Conservation (phyloP, 495 filamentous ascomycete genomes). For the Xylaria telfairii region DNA sequence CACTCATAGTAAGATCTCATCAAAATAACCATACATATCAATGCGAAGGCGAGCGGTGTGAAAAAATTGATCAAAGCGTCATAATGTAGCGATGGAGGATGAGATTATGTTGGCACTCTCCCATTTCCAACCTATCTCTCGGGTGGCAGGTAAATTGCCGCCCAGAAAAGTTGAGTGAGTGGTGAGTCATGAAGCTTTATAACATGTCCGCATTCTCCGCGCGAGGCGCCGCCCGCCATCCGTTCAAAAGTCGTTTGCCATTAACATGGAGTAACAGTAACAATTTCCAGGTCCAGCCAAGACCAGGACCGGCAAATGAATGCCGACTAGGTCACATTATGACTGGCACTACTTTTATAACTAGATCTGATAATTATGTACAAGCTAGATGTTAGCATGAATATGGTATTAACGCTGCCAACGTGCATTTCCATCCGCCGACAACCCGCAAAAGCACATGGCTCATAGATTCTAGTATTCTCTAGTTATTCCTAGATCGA, state of each 20-base stretch:
- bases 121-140: not conserved
- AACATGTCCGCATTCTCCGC: slow-evolving; percentile 5
- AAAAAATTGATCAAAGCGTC: not conserved
- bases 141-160: not conserved
- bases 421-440: no score
- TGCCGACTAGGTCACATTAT: not conserved
- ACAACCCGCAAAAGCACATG: not conserved
- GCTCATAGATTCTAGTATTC: not conserved
- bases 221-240: not conserved
- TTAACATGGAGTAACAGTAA: not conserved
- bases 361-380: not conserved
- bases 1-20: not conserved
- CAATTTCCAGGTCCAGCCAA: not conserved
- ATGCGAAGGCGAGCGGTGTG: not conserved
- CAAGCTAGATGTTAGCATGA: not conserved
- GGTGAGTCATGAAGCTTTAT: slow-evolving; percentile 11
- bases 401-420: not conserved
- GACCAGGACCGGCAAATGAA: not conserved
- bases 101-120: not conserved
- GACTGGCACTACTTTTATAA: not conserved
- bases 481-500: not conserved
- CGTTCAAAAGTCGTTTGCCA: not conserved
- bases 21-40: not conserved
- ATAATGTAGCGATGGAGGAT: not conserved
- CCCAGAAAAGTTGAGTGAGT: not conserved